A percentile compares a stretch with the other conserved stretches of the same genome.
These are phyloP conservation scores for Ballota nigra DNA, from an alignment of 257 asterid genomes.

Conservation along the genomic window DNA sequence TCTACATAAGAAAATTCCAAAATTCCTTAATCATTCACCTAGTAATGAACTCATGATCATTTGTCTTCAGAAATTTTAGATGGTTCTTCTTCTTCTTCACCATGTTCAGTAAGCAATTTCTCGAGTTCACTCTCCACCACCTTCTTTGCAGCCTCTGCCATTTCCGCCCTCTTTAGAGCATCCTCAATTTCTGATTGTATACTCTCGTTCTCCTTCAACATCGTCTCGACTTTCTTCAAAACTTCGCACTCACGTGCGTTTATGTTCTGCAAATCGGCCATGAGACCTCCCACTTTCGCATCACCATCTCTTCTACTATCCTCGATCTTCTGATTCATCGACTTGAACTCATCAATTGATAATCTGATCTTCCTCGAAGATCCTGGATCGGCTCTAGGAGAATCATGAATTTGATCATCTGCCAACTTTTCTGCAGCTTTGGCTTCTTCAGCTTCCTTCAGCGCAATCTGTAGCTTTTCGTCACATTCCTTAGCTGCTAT, in stretches of 20 bases:
- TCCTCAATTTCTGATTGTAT: constrained; percentile 46
- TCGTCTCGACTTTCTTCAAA: constrained; percentile 36
- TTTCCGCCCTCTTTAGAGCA: constrained; percentile 52
- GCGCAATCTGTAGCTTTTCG: constrained; percentile 42
- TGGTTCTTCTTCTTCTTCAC: constrained; percentile 25
- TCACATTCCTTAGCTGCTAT: constrained; percentile 47
- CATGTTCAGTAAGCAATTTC: constrained; percentile 35
- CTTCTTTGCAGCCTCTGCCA: constrained; percentile 56
- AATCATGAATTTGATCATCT: constrained; percentile 45
- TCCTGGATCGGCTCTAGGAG: constrained; percentile 34
- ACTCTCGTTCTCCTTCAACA: constrained; percentile 38
- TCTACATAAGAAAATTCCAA: background rate
- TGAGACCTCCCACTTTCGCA: constrained; percentile 39
- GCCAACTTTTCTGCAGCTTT: constrained; percentile 57
- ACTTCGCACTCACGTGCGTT: constrained; percentile 35
- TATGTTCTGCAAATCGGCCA: constrained; percentile 39
- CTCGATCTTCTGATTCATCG: constrained; percentile 45
- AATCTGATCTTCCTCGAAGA: constrained; percentile 38
- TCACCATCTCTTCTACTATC: constrained; percentile 39
- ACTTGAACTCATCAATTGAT: constrained; percentile 39
- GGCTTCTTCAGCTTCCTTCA: constrained; percentile 49
- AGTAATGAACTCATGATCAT: background rate
- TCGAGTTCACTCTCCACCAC: constrained; percentile 48
- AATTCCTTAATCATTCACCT: background rate
- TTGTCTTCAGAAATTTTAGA: constrained; percentile 25